Evolutionary conservation across 768 basidiomycete species (phyloP).

Genomic region (Leccinum imitatum): DNA sequence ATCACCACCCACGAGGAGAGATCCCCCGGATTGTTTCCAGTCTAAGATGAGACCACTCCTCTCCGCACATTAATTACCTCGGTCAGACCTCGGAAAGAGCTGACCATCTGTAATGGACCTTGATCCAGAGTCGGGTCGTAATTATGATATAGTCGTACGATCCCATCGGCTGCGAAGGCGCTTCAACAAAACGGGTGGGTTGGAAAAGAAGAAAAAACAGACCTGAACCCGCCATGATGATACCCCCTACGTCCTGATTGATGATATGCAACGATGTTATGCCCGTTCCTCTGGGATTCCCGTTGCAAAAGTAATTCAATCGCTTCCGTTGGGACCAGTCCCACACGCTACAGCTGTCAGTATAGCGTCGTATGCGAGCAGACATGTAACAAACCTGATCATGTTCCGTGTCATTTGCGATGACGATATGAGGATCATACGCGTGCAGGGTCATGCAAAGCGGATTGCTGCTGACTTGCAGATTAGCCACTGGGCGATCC

Average conservation of each 20-base stretch:
- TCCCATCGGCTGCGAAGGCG: constrained; percentile 73
- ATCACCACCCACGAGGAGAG: constrained; percentile 88
- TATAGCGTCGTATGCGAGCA: background rate
- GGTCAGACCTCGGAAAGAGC: constrained; percentile 85
- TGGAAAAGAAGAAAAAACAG: constrained; percentile 24
- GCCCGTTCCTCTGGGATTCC: constrained; percentile 75
- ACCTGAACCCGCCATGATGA: constrained; percentile 88
- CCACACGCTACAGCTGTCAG: constrained; percentile 65
- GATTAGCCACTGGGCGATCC: constrained; percentile 69
- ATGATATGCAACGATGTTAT: constrained; percentile 91
- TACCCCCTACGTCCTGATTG: constrained; percentile 92
- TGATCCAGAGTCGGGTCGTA: constrained; percentile 76
- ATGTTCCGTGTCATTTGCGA: constrained; percentile 85
- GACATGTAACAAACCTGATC: constrained; percentile 59
- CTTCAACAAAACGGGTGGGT: background rate
- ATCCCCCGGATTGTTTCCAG: constrained; percentile 90
- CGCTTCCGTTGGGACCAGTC: constrained; percentile 87
- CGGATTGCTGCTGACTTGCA: constrained; percentile 60
- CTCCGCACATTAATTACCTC: constrained; percentile 74
- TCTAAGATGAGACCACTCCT: constrained; percentile 86
- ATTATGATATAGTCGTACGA: constrained; percentile 88
- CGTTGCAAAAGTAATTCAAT: constrained; percentile 84
- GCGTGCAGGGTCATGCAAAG: constrained; percentile 87
- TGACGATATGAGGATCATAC: constrained; percentile 84
- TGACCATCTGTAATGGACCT: constrained; percentile 85